phyloP scores from a whole-genome alignment of 176 grass and related monocot species.

The Saccharum officinarum region DNA sequence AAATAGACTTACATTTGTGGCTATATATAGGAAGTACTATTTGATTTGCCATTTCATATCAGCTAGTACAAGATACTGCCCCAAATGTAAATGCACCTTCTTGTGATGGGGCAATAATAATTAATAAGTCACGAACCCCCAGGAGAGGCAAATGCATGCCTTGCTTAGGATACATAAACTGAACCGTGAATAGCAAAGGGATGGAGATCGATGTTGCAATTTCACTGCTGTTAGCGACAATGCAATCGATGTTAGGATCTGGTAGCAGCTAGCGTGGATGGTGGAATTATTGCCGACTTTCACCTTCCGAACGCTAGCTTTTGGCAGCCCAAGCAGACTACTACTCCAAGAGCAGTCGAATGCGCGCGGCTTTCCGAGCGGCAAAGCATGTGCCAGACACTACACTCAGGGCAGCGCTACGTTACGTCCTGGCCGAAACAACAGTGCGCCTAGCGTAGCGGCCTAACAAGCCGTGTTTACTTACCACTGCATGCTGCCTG shows the following conservation, averaged over 20 bases:
- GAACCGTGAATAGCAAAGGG: neutral
- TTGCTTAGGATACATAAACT: neutral
- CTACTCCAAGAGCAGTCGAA: conserved; percentile 15
- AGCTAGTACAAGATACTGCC: too few relatives aligned
- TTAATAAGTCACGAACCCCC: neutral
- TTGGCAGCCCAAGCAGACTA: neutral
- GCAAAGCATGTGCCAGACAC: too few relatives aligned
- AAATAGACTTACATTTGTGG: too few relatives aligned
- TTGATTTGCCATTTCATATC: too few relatives aligned
- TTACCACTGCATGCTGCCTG: too few relatives aligned
- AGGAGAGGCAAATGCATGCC: neutral
- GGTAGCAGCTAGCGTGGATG: neutral
- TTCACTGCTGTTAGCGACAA: neutral
- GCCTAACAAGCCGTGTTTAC: too few relatives aligned
- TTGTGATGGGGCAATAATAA: neutral
- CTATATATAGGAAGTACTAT: too few relatives aligned
- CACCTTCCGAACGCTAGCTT: neutral
- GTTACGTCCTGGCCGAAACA: too few relatives aligned
- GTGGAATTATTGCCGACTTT: conserved; percentile 35
- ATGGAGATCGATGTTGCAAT: neutral
- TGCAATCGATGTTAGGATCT: neutral
- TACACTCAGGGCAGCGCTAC: too few relatives aligned
- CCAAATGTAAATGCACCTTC: neutral
- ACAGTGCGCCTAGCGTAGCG: too few relatives aligned
- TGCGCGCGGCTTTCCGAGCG: neutral